phyloP scores from a whole-genome alignment of 1,284 basidiomycete genomes.

The Trichosporon sp. region DNA sequence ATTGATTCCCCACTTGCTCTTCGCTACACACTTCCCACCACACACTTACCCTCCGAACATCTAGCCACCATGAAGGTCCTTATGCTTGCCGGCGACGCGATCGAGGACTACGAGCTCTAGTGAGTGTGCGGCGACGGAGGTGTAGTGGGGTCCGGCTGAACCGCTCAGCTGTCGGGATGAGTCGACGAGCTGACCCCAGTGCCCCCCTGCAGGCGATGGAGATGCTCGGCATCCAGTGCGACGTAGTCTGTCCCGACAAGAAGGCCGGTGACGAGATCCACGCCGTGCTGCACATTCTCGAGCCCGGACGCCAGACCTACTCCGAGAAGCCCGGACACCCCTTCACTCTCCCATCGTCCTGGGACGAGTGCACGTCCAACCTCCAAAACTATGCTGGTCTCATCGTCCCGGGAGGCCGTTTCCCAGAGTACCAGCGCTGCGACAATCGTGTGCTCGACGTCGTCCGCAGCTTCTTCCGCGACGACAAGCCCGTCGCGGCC shows the following conservation, averaged over 20 bases:
- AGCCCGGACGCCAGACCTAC: slow-evolving; percentile 21
- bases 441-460: slow-evolving; percentile 20
- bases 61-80: slow-evolving; percentile 11
- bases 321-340: slow-evolving; percentile 19
- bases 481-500: slow-evolving; percentile 16
- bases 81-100: slow-evolving; percentile 18
- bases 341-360: slow-evolving; percentile 14
- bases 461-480: slow-evolving; percentile 11
- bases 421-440: slow-evolving; percentile 19
- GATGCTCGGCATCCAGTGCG: slow-evolving; percentile 20
- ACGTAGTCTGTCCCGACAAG: slow-evolving; percentile 20
- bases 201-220: slow-evolving; percentile 19
- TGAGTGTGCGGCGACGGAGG: too few relatives aligned
- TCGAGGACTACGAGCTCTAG: slow-evolving; percentile 24
- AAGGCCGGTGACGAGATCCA: slow-evolving; percentile 15
- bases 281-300: slow-evolving; percentile 19
- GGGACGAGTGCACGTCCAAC: slow-evolving; percentile 8
- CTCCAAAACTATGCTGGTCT: slow-evolving; percentile 18
- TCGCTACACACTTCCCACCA: neutral
- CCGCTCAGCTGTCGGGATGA: too few relatives aligned
- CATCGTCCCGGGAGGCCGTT: slow-evolving; percentile 20
- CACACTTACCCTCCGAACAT: neutral
- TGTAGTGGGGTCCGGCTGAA: too few relatives aligned
- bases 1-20: neutral
- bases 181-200: neutral